Conservation (phyloP, 2,329 filamentous ascomycete species). For the Gremmenia infestans region DNA sequence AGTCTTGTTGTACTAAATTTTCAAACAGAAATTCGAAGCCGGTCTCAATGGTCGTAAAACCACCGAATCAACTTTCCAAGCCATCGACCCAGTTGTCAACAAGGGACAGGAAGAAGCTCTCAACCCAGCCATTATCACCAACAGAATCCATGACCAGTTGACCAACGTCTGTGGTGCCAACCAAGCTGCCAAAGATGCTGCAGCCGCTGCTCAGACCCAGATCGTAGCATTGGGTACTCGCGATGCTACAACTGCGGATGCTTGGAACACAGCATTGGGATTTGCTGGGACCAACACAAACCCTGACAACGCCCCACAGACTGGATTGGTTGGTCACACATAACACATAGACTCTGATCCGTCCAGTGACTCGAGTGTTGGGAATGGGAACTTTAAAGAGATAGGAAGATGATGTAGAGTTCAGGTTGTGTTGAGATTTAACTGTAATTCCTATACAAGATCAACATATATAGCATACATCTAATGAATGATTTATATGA, state of each 20-base stretch:
- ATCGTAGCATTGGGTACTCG: constrained; percentile 46
- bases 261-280: constrained; percentile 36
- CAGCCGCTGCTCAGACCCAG: constrained; percentile 47
- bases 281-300: constrained; percentile 31
- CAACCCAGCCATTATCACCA: constrained; percentile 70
- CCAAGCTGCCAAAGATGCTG: constrained; percentile 51
- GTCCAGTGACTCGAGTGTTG: too few relatives aligned
- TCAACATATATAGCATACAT: too few relatives aligned
- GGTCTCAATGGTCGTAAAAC: constrained; percentile 47
- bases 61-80: constrained; percentile 63
- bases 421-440: too few relatives aligned
- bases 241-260: constrained; percentile 44
- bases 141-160: constrained; percentile 66
- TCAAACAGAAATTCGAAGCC: constrained; percentile 45
- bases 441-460: too few relatives aligned
- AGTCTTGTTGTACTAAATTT: too few relatives aligned
- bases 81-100: constrained; percentile 55
- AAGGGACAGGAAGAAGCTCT: constrained; percentile 61
- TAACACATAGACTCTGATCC: constrained; percentile 19
- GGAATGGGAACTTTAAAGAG: too few relatives aligned
- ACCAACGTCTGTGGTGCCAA: constrained; percentile 62
- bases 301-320: constrained; percentile 28
- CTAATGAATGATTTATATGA: too few relatives aligned
- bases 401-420: too few relatives aligned
- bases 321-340: constrained; percentile 27